phyloP scores from a whole-genome alignment of 192 early-diverging fungal species.

The Backusella mclennaniae region DNA sequence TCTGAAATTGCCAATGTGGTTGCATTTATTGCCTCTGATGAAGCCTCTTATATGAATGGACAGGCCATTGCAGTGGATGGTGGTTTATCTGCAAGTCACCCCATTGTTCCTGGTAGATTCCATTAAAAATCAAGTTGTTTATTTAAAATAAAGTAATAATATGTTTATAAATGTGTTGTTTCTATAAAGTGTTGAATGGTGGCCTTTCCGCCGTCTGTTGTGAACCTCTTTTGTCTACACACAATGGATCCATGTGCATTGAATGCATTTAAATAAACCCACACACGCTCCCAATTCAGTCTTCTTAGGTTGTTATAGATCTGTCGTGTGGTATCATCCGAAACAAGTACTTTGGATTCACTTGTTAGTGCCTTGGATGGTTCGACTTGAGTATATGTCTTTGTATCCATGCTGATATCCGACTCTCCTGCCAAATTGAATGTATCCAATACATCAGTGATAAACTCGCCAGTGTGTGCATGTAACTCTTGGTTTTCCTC shows the following conservation, averaged over 20 bases:
- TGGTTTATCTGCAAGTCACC: slow-evolving; percentile 38
- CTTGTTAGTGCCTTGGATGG: not conserved
- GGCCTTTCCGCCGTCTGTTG: slow-evolving; percentile 33
- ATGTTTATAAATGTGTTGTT: not conserved
- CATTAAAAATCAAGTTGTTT: slow-evolving; percentile 7
- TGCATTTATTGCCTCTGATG: slow-evolving; percentile 47
- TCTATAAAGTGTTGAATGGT: slow-evolving; percentile 55
- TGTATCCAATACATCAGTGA: not conserved
- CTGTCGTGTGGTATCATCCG: not conserved
- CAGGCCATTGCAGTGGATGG: slow-evolving; percentile 48
- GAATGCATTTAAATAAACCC: slow-evolving; percentile 42
- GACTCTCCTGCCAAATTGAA: not conserved
- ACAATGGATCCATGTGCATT: slow-evolving; percentile 57
- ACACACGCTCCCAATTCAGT: slow-evolving; percentile 43
- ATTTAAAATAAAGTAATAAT: not conserved
- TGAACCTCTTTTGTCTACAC: slow-evolving; percentile 41
- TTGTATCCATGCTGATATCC: not conserved
- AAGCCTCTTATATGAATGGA: slow-evolving; percentile 51
- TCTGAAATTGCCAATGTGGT: slow-evolving; percentile 44
- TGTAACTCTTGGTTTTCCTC: not conserved
- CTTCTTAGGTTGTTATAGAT: slow-evolving; percentile 37
- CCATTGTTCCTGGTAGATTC: slow-evolving; percentile 31
- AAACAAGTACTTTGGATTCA: not conserved
- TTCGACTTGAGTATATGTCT: not conserved
- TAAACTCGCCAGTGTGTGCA: not conserved